These are phyloP conservation scores for Capsicum chinense DNA, from an alignment of 257 asterid genomes.

Conservation along the genomic window DNA sequence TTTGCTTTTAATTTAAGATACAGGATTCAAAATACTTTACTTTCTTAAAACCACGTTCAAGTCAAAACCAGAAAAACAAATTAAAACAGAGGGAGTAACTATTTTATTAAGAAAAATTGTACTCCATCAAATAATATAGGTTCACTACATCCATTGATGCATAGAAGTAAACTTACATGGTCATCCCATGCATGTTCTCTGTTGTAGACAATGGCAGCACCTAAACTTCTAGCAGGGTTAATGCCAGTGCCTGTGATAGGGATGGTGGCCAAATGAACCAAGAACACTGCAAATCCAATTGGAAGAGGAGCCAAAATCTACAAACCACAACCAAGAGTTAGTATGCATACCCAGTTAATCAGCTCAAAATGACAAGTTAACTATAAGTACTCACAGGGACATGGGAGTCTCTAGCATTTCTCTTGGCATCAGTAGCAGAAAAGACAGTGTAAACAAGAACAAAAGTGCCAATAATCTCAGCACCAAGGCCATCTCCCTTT, in stretches of 20 bases:
- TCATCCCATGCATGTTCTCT: constrained; percentile 71
- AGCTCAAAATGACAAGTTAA: background rate
- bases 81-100: background rate
- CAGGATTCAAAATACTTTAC: no score
- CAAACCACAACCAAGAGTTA: constrained; percentile 18
- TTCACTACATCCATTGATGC: background rate
- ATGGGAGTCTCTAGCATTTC: constrained; percentile 85
- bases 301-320: constrained; percentile 87
- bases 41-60: no score
- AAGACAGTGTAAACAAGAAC: constrained; percentile 81
- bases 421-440: constrained; percentile 90
- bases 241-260: constrained; percentile 84
- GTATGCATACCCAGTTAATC: background rate
- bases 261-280: constrained; percentile 86
- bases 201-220: constrained; percentile 76
- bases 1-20: no score
- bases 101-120: background rate
- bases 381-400: constrained; percentile 62
- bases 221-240: constrained; percentile 81
- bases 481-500: constrained; percentile 81
- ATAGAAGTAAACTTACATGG: constrained; percentile 51
- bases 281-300: constrained; percentile 74
- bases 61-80: no score
- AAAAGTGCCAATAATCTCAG: constrained; percentile 79
- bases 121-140: background rate